These are phyloP conservation scores for Mrakia gelida DNA, from an alignment of 768 basidiomycete genomes.

Conservation along the genomic window DNA sequence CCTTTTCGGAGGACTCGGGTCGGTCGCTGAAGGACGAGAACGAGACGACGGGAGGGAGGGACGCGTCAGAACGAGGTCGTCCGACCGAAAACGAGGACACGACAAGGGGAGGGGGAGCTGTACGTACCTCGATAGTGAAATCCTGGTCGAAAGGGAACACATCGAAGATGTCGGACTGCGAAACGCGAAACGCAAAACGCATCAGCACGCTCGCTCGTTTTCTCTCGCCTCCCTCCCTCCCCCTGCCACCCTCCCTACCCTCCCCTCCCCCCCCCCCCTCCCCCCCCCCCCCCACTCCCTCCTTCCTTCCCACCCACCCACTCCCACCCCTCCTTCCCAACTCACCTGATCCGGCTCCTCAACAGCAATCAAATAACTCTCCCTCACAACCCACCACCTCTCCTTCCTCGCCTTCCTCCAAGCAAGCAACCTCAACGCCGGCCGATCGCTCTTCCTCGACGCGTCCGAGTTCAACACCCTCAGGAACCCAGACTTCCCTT, in stretches of 20 bases:
- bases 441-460: slow-evolving; percentile 41
- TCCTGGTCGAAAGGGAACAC: slow-evolving; percentile 87
- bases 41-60: not conserved
- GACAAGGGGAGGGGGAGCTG: not conserved
- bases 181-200: not conserved
- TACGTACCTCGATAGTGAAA: slow-evolving; percentile 64
- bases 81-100: not conserved
- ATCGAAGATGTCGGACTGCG: slow-evolving; percentile 83
- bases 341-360: slow-evolving; percentile 80
- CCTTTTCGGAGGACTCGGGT: slow-evolving; percentile 83
- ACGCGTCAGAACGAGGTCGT: not conserved
- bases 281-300: no score
- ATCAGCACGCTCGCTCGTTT: no score
- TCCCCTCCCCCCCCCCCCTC: no score
- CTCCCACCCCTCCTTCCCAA: not conserved
- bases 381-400: slow-evolving; percentile 87
- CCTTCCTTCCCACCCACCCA: no score
- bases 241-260: no score
- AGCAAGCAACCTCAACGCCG: slow-evolving; percentile 47
- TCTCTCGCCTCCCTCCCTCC: not conserved
- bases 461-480: slow-evolving; percentile 42
- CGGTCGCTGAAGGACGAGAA: slow-evolving; percentile 52
- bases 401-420: slow-evolving; percentile 53
- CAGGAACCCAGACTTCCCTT: slow-evolving; percentile 87
- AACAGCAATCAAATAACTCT: slow-evolving; percentile 81